phyloP scores from a whole-genome alignment of 2,329 filamentous ascomycete genomes.

The Botrytis elliptica region DNA sequence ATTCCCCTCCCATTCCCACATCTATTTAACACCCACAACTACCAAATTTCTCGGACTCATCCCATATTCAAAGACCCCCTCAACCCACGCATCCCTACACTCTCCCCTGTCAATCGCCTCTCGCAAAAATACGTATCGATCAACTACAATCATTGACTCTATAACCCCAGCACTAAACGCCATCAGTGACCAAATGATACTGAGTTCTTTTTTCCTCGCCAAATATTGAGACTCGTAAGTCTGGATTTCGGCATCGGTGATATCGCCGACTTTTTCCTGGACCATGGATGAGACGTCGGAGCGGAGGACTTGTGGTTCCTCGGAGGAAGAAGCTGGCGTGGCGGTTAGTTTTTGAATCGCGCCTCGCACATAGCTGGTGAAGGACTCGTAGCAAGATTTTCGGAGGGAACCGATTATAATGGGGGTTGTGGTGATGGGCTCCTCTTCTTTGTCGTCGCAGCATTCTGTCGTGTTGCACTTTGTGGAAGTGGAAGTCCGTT shows the following conservation, averaged over 20 bases:
- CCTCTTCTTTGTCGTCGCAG: not conserved
- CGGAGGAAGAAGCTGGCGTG: not conserved
- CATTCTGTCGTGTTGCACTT: not conserved
- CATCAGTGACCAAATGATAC: constrained; percentile 91
- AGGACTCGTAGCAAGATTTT: constrained; percentile 75
- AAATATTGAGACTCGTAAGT: constrained; percentile 65
- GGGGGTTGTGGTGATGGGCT: constrained; percentile 61
- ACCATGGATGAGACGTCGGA: constrained; percentile 58
- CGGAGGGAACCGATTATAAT: constrained; percentile 83
- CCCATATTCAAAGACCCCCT: constrained; percentile 86
- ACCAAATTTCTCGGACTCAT: constrained; percentile 88
- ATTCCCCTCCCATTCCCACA: not conserved
- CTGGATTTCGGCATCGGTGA: constrained; percentile 74
- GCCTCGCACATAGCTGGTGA: constrained; percentile 75
- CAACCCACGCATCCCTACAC: constrained; percentile 80
- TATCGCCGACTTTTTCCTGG: constrained; percentile 59
- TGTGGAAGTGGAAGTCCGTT: not conserved
- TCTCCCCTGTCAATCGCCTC: constrained; percentile 73
- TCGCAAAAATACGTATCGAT: constrained; percentile 82
- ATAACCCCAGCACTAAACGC: constrained; percentile 88
- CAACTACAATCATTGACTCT: constrained; percentile 85
- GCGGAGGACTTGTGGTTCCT: not conserved
- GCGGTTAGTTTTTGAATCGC: constrained; percentile 71
- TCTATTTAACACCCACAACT: constrained; percentile 78
- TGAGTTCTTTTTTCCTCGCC: constrained; percentile 74